Evolutionary conservation across 129 eudicot species (phyloP).

Genomic region (Mikania micrantha): DNA sequence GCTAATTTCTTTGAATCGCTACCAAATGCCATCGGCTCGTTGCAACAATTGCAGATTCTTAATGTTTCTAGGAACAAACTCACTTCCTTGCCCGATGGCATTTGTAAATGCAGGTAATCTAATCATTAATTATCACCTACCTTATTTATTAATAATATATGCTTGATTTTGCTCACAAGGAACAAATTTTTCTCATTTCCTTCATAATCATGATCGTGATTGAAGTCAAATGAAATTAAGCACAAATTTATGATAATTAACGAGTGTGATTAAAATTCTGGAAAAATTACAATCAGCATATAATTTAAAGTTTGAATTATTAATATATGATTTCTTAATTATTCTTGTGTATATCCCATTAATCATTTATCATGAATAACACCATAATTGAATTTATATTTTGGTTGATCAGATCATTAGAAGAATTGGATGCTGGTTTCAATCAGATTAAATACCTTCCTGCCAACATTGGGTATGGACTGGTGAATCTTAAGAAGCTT

Average conservation of each 20-base stretch:
- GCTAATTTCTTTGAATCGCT: conserved; percentile 61
- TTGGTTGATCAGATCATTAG: conserved; percentile 47
- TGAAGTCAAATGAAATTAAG: no score
- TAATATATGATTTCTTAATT: neutral
- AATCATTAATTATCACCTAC: neutral
- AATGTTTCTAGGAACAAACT: conserved; percentile 93
- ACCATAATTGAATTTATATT: no score
- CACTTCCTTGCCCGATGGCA: conserved; percentile 71
- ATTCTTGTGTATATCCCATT: no score
- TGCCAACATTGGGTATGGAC: conserved; percentile 67
- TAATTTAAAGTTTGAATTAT: no score
- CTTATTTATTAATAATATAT: neutral
- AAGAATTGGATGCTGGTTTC: conserved; percentile 84
- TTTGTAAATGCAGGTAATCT: conserved; percentile 79
- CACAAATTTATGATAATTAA: no score
- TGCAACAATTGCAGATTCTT: conserved; percentile 50
- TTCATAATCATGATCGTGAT: no score
- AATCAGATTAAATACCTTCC: conserved; percentile 73
- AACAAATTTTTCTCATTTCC: no score
- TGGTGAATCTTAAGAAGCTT: conserved; percentile 58
- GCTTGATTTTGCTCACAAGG: no score
- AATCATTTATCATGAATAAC: neutral
- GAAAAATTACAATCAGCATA: no score
- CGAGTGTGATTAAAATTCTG: no score
- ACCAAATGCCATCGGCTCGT: conserved; percentile 71